Conservation (phyloP, 163 green algal species). For the Scenedesmus sp. region DNA sequence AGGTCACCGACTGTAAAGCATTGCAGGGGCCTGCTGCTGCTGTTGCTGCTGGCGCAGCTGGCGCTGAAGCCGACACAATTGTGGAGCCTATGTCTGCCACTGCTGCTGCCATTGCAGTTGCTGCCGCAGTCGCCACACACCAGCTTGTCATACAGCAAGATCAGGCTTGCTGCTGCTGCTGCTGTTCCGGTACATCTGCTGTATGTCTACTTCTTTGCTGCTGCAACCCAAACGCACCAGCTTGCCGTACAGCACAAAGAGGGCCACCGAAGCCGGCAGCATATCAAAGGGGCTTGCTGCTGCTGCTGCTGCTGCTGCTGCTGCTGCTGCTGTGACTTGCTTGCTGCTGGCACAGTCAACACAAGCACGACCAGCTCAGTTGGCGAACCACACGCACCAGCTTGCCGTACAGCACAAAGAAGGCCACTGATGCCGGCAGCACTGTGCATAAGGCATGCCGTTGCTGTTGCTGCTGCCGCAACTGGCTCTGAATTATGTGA, state of each 20-base stretch:
- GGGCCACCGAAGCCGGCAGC: constrained; percentile 81
- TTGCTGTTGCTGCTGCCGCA: neutral
- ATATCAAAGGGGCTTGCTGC: constrained; percentile 36
- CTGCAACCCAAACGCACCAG: constrained; percentile 60
- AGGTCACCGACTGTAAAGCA: constrained; percentile 82
- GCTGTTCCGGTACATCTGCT: neutral
- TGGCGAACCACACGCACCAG: constrained; percentile 55
- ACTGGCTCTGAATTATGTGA: neutral
- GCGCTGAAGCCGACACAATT: neutral
- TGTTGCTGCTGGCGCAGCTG: neutral
- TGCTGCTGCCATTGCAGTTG: no score
- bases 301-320: neutral
- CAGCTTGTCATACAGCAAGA: constrained; percentile 79
- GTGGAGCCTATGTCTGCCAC: no score
- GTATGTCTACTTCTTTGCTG: neutral
- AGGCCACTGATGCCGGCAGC: constrained; percentile 70
- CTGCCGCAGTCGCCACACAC: constrained; percentile 36
- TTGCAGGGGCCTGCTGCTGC: neutral
- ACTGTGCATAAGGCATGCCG: neutral
- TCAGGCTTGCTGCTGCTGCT: constrained; percentile 63
- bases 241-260: constrained; percentile 82
- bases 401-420: constrained; percentile 83
- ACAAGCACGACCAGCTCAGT: no score
- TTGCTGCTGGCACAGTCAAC: neutral
- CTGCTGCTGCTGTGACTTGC: neutral